Conservation (phyloP, 2,329 filamentous ascomycete species). For the Exophiala bonariae region DNA sequence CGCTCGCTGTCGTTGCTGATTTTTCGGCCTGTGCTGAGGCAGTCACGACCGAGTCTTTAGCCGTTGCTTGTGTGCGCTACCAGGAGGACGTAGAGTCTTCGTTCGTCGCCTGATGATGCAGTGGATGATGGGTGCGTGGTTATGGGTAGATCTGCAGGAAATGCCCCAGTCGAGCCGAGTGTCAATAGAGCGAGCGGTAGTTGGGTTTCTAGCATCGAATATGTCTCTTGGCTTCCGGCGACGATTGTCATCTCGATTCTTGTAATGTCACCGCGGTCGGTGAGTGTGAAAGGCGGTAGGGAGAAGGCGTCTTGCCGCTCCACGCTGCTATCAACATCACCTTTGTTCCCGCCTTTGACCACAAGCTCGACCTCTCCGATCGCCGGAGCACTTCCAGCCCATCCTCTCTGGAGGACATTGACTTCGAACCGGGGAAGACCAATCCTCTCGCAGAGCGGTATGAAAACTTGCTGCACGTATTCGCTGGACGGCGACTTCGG, state of each 20-base stretch:
- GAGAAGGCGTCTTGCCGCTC: constrained; percentile 15
- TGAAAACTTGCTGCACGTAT: constrained; percentile 56
- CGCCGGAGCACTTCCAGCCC: constrained; percentile 46
- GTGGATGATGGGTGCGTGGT: constrained; percentile 7
- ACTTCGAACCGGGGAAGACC: constrained; percentile 50
- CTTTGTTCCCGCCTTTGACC: constrained; percentile 38
- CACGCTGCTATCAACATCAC: not conserved
- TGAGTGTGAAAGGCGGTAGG: constrained; percentile 37
- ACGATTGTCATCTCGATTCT: constrained; percentile 41
- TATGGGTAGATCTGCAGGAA: constrained; percentile 1
- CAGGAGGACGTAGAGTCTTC: constrained; percentile 55
- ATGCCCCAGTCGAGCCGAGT: not conserved
- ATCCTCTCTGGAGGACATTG: constrained; percentile 51
- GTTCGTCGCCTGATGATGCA: constrained; percentile 44
- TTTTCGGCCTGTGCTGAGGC: constrained; percentile 44
- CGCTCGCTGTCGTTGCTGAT: constrained; percentile 19
- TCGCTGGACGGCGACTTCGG: constrained; percentile 49
- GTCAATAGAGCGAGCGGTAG: not conserved
- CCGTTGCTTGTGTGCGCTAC: constrained; percentile 52
- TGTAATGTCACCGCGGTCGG: constrained; percentile 33
- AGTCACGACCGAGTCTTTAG: constrained; percentile 53
- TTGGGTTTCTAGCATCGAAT: not conserved
- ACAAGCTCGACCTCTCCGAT: constrained; percentile 53
- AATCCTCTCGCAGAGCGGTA: constrained; percentile 53
- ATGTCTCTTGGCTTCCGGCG: constrained; percentile 22